Evolutionary conservation across 2,329 filamentous ascomycete genomes (phyloP), one percentile per base, ranked within the genome.

Genomic region (Arthrobotrys iridis): DNA sequence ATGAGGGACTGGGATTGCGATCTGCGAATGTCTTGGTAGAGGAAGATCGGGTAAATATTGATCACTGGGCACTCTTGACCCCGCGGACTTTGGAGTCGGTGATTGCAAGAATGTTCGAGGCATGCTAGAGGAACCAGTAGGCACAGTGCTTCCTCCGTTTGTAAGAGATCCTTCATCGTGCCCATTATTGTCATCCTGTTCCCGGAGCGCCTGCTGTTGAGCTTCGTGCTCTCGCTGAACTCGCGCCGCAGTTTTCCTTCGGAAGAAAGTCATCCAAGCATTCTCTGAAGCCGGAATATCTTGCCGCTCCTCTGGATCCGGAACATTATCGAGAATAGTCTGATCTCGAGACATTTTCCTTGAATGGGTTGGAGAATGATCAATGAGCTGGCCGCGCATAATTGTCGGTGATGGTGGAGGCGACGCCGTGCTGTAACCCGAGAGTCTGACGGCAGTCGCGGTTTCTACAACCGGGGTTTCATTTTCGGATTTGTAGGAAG

Each of bases 181-280:
- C 4, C 30, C 63, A 35, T 55, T 58, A 10, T 6, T 20, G 13
- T 67, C 35, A 15, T 22, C 30, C 18, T 50, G 35, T 11, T 63
- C 73, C 6, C 33, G 52, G 28, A 71, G 58, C 24, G 60, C 71
- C 22, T 74, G 59, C 45, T 68, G 55, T 20, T 59, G 67, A 43
- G 68, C 68, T 48, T 82, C 83, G 87, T 84, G 81, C 84, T 85
- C 85, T 87, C 84, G 83, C 84, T 79, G 78, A 26, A 79, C 77
- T 7, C 84, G 83, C 45, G 82, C 83, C 58, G 70, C 80, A 63
- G 84, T 86, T 26, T 87, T 87, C 81, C 90, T 90, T 79, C 88
- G 88, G 82, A 97, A 92, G 35, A 97, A 87, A 0, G 91, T 89
- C 2, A 89, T 88, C 85, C 93, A 91, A 0, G 78, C 43, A 64